Evolutionary conservation across 768 basidiomycete species (phyloP).

Genomic region (Heimioporus sp.): DNA sequence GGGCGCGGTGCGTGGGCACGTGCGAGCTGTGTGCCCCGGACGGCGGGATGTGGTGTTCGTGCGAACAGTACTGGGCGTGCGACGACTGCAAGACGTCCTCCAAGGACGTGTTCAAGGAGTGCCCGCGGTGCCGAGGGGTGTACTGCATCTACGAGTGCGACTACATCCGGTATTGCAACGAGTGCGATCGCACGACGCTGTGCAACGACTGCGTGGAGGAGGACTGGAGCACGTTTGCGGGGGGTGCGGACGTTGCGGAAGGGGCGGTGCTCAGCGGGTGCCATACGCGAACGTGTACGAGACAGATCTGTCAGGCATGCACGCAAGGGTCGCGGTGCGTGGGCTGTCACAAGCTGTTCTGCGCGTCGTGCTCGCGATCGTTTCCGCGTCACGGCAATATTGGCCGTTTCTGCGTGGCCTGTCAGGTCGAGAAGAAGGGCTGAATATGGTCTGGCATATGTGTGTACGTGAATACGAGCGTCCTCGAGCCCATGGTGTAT

Average conservation of each 20-base stretch:
- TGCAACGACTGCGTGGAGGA: conserved; percentile 28
- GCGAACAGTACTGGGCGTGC: conserved; percentile 21
- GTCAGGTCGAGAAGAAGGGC: too few species aligned
- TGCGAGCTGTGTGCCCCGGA: conserved; percentile 17
- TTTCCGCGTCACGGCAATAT: too few species aligned
- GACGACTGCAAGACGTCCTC: conserved; percentile 19
- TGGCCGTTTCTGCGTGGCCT: too few species aligned
- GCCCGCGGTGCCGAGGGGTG: conserved; percentile 15
- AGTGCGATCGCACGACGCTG: conserved; percentile 17
- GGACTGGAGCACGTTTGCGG: conserved; percentile 4
- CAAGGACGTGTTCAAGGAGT: conserved; percentile 7
- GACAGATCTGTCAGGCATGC: conserved; percentile 14
- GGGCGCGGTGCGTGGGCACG: conserved; percentile 5
- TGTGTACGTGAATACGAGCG: too few species aligned
- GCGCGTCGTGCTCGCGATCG: conserved; percentile 8
- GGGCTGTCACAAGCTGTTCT: conserved; percentile 11
- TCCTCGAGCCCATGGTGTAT: too few species aligned
- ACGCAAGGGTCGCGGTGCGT: conserved; percentile 6
- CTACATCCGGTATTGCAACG: conserved; percentile 21
- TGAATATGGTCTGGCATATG: too few species aligned
- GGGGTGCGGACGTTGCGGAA: conserved; percentile 3
- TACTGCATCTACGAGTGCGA: conserved; percentile 21
- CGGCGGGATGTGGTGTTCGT: conserved; percentile 21
- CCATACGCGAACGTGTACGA: neutral
- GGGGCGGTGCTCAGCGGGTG: conserved; percentile 12